Evolutionary conservation across 164 flowering plant genomes (phyloP), one percentile per base, ranked within the genome.

Genomic region (Echeveria elegans): DNA sequence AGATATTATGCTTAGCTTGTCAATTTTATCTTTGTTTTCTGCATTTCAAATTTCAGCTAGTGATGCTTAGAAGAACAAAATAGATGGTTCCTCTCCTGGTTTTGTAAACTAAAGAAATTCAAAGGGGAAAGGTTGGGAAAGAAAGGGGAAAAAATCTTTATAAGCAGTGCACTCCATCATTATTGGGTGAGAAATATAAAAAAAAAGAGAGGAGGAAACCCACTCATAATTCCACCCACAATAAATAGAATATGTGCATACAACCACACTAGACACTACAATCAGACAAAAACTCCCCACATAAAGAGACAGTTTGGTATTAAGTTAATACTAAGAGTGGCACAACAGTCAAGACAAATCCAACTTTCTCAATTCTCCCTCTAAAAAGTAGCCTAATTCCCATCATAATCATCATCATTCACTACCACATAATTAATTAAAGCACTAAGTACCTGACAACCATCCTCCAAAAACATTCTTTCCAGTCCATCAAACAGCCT

Each of bases 161-260:
- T n/a, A 56, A 56, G 4, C 19, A 56, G 32, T 2, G 5, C 5
- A 53, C 14, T 11, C 11, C 60, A 15, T 53, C 30, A 28, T 28
- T 56, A 15, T 56, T 56, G 61, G 61, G 19, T 53, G 30, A n/a
- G n/a, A n/a, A n/a, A n/a, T n/a, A n/a, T n/a, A n/a, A n/a, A 14
- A 9, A 19, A 23, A 32, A 56, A 26, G 6, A 56, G 61, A 56
- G 14, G 32, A 26, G 61, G 61, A 28, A 56, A 28, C 61, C 16
- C 61, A 56, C 61, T 56, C 61, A 56, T 28, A 56, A 56, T 56
- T 56, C 61, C 61, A 56, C 61, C 61, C 31, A 56, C 61, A 56
- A 56, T 56, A 12, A 56, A 5, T 53, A 53, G 60, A 53, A 53
- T 11, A 24, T 53, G 31, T 53, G 60, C 60, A 53, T 53, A 53